phyloP scores from a whole-genome alignment of 2,329 filamentous ascomycete species.

The Paecilomyces sp. region DNA sequence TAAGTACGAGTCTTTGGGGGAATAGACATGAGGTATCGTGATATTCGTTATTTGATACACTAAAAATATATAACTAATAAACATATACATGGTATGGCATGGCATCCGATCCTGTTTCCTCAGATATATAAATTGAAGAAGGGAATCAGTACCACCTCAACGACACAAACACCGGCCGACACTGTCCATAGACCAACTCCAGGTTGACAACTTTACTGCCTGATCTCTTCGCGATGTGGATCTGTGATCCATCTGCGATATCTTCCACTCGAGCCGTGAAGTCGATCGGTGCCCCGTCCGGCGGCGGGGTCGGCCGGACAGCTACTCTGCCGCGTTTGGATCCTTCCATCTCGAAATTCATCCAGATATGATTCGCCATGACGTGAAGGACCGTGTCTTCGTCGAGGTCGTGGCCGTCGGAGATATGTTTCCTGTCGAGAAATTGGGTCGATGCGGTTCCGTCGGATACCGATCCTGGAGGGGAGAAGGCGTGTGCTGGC shows the following conservation, averaged over 20 bases:
- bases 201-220: not conserved
- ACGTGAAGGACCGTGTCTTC: not conserved
- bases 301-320: not conserved
- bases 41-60: not conserved
- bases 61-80: not conserved
- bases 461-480: not conserved
- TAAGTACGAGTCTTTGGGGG: not conserved
- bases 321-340: not conserved
- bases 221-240: not conserved
- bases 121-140: not conserved
- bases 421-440: not conserved
- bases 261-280: not conserved
- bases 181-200: not conserved
- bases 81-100: not conserved
- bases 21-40: not conserved
- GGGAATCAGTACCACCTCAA: not conserved
- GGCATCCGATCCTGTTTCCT: not conserved
- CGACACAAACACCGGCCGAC: not conserved
- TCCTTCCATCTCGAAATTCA: constrained; percentile 1
- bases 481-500: not conserved
- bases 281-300: not conserved
- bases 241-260: not conserved
- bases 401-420: not conserved
- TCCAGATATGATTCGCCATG: not conserved
- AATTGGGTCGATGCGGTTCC: not conserved